phyloP scores from a whole-genome alignment of 768 basidiomycete genomes.

The Boletellus emodensis region DNA sequence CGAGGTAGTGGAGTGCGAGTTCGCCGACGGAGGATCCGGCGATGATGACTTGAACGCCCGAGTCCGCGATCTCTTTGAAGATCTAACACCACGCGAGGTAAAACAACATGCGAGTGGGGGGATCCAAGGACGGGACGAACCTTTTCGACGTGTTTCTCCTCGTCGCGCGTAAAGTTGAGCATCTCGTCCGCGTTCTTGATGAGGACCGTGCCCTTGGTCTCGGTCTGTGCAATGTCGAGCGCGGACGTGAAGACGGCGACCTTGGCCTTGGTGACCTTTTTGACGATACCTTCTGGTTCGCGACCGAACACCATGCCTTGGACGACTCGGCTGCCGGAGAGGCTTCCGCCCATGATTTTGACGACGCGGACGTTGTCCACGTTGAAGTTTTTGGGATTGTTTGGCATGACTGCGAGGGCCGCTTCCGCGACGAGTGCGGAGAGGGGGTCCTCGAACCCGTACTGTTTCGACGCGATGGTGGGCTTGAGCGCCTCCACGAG shows the following conservation, averaged over 20 bases:
- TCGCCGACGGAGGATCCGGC: slow-evolving; percentile 93
- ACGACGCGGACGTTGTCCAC: slow-evolving; percentile 98
- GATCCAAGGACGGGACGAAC: slow-evolving; percentile 27
- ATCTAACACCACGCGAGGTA: slow-evolving; percentile 52
- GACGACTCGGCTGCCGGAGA: slow-evolving; percentile 83
- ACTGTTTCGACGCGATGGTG: slow-evolving; percentile 95
- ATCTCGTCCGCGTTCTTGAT: slow-evolving; percentile 95
- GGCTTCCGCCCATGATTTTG: slow-evolving; percentile 94
- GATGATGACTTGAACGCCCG: slow-evolving; percentile 90
- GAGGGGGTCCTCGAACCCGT: slow-evolving; percentile 84
- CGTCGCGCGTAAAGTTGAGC: slow-evolving; percentile 93
- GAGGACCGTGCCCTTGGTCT: slow-evolving; percentile 97
- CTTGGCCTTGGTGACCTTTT: slow-evolving; percentile 81
- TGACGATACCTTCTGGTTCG: slow-evolving; percentile 87
- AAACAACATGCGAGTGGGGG: too few species aligned
- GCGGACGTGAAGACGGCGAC: slow-evolving; percentile 95
- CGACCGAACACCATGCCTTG: slow-evolving; percentile 98
- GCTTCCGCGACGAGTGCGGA: slow-evolving; percentile 88
- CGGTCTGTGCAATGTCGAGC: slow-evolving; percentile 92
- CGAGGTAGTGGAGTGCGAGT: slow-evolving; percentile 94
- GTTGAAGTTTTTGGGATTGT: slow-evolving; percentile 88
- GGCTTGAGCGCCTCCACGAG: slow-evolving; percentile 80
- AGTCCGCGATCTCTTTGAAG: slow-evolving; percentile 94
- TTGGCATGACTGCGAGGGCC: slow-evolving; percentile 86
- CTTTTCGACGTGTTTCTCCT: slow-evolving; percentile 96